Conservation (phyloP, 202 grass and related monocot species). For the Brachypodium distachyon region DNA sequence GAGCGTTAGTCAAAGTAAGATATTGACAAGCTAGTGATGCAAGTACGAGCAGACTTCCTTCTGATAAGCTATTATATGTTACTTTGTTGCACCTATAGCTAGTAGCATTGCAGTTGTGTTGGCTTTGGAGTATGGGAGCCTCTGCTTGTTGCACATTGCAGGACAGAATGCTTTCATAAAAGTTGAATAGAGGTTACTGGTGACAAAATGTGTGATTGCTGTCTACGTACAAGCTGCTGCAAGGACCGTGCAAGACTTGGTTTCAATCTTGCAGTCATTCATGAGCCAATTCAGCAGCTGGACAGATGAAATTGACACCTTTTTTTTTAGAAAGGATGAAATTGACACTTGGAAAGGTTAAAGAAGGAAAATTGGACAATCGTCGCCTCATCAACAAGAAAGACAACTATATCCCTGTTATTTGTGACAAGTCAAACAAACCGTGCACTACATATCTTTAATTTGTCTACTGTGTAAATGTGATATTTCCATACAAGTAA, state of each 20-base stretch:
- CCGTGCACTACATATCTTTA: background rate
- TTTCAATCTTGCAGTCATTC: background rate
- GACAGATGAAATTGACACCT: background rate
- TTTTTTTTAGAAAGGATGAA: background rate
- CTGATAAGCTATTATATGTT: background rate
- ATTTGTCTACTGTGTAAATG: background rate
- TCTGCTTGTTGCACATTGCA: background rate
- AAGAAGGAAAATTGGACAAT: background rate
- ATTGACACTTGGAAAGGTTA: background rate
- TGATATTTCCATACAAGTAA: background rate
- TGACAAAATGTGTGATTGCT: too few species aligned
- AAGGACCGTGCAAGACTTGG: background rate
- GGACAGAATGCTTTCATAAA: background rate
- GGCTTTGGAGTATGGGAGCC: background rate
- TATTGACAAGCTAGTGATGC: background rate
- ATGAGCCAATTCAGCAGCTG: background rate
- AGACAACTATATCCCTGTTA: background rate
- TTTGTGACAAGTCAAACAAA: background rate
- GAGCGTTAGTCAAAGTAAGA: background rate
- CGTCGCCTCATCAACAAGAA: background rate
- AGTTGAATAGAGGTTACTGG: background rate
- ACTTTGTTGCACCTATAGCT: too few species aligned
- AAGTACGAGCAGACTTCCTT: constrained; percentile 19
- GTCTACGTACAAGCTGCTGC: too few species aligned
- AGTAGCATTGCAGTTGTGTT: background rate